Evolutionary conservation across 768 basidiomycete species (phyloP).

Genomic region (Gymnopilus junonius): DNA sequence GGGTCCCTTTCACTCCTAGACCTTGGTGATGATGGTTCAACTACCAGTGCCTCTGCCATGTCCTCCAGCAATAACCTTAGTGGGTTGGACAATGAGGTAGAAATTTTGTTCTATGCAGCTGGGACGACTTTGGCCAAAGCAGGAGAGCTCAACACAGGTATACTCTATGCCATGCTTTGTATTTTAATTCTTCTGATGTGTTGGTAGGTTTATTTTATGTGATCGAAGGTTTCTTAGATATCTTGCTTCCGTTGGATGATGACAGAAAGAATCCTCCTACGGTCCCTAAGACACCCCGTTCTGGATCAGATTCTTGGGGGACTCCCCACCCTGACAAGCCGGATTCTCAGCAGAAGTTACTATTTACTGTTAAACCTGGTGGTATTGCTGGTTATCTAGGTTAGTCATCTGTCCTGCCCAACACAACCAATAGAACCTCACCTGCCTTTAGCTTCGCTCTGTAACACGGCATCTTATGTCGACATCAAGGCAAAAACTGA

Average conservation of each 20-base stretch:
- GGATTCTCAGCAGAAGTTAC: constrained; percentile 58
- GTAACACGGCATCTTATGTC: constrained; percentile 92
- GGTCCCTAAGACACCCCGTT: constrained; percentile 17
- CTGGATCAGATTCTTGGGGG: constrained; percentile 39
- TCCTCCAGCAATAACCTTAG: constrained; percentile 65
- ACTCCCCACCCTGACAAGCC: constrained; percentile 36
- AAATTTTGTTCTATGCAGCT: constrained; percentile 91
- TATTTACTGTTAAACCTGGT: constrained; percentile 96
- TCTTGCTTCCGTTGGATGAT: constrained; percentile 67
- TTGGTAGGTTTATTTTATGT: constrained; percentile 83
- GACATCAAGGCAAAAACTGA: constrained; percentile 98
- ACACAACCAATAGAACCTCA: too few relatives aligned
- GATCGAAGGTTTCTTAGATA: constrained; percentile 95
- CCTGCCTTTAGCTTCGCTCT: constrained; percentile 85
- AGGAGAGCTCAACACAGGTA: constrained; percentile 88
- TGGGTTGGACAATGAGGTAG: constrained; percentile 95
- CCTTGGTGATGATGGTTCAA: constrained; percentile 70
- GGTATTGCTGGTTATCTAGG: constrained; percentile 97
- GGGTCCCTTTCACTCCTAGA: constrained; percentile 77
- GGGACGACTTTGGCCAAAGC: constrained; percentile 87
- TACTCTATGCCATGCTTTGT: constrained; percentile 13
- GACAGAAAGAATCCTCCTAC: constrained; percentile 23
- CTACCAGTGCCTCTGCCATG: constrained; percentile 59
- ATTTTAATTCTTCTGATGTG: constrained; percentile 9
- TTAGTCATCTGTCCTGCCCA: constrained; percentile 31